Evolutionary conservation across 73 alveolate species (phyloP), one percentile per base, ranked within the genome.

Genomic region (Tetrahymena borealis): DNA sequence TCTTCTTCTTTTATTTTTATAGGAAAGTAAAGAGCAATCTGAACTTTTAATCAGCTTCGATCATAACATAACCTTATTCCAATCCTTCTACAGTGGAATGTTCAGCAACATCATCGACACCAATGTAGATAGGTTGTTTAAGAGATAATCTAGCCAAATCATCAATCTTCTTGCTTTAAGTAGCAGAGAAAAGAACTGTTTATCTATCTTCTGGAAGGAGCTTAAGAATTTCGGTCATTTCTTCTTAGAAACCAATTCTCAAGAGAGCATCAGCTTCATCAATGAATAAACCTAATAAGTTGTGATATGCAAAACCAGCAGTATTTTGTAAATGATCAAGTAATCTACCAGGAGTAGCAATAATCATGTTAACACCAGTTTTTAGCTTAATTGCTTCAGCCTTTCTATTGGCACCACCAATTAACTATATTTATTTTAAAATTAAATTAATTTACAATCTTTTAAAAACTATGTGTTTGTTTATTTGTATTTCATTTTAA

Each of bases 191-290:
- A 38, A 99, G 96, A 78, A 98, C 94, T 38, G 99, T 99, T 92
- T 98, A 99, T 78, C 99, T 94, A 85, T 99, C 99, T 92, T 96
- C 93, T 10, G 99, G 99, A 60, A 99, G 91, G 79, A 98, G 92
- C 93, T 97, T 97, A 37, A 99, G 95, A 79, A 99, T 99, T 96
- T 98, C 96, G 91, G 98, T 98, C 98, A 99, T 96, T 97, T 99
- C 99, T 91, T 98, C 99, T 94, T 99, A 99, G 93, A 98, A 99
- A 33, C 99, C 99, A 40, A 97, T 96, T 95, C 98, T 98, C 92
- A 99, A 95, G 33, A 99, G 96, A 35, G 99, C 98, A 96, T 99
- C 99, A 7, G 99, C 99, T 96, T 99, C 99, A 91, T 99, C 99
- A 60, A 99, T 98, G 43, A 98, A 97, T 37, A 99, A 96, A 97